Evolutionary conservation across 805 yeast species (phyloP).

Genomic region (Wickerhamomyces tratensis): DNA sequence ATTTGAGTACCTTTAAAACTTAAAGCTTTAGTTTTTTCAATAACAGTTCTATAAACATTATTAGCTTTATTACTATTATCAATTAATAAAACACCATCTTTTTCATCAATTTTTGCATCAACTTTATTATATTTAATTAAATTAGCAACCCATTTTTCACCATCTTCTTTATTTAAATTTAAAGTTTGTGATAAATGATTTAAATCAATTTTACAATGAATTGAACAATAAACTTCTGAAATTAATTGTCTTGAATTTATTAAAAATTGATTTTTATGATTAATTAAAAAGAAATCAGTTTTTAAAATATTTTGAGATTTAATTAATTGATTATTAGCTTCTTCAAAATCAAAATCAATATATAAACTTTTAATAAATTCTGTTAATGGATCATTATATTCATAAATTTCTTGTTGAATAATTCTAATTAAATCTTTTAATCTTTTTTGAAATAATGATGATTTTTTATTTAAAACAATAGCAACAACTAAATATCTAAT

Average conservation of each 20-base stretch:
- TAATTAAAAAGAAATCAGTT: conserved; percentile 47
- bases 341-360: conserved; percentile 48
- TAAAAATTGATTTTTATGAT: conserved; percentile 29
- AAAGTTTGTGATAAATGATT: conserved; percentile 33
- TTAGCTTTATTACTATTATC: conserved; percentile 35
- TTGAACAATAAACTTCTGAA: conserved; percentile 44
- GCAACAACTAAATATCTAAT: conserved; percentile 56
- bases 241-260: conserved; percentile 40
- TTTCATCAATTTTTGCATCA: conserved; percentile 45
- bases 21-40: conserved; percentile 58
- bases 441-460: conserved; percentile 36
- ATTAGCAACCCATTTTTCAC: conserved; percentile 41
- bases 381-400: conserved; percentile 57
- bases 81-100: conserved; percentile 37
- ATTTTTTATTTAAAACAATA: conserved; percentile 26
- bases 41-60: conserved; percentile 57
- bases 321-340: conserved; percentile 36
- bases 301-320: conserved; percentile 38
- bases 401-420: conserved; percentile 53
- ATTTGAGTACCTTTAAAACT: conserved; percentile 51
- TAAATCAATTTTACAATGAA: conserved; percentile 40
- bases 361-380: conserved; percentile 44
- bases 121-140: conserved; percentile 39
- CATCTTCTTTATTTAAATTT: conserved; percentile 34
- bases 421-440: conserved; percentile 49